A percentile compares a stretch with the other conserved stretches of the same genome.
Evolutionary conservation across 2,329 filamentous ascomycete genomes (phyloP).

Genomic region (Pseudogymnoascus sp.): DNA sequence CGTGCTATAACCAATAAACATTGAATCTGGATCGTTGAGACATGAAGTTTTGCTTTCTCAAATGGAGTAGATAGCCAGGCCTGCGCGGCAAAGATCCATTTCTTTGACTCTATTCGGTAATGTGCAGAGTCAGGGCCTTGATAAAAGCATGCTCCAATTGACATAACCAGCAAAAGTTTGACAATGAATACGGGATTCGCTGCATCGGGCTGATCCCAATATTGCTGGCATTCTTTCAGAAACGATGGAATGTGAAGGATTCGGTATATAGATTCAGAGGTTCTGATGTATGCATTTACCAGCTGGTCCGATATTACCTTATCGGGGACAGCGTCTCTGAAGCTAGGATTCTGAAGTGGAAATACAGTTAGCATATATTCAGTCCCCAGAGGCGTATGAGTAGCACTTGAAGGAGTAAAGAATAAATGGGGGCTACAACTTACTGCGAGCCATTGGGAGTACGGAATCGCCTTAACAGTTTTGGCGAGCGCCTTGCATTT

Average conservation of each 20-base stretch:
- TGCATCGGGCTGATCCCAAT: slow-evolving; percentile 31
- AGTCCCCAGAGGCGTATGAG: background rate
- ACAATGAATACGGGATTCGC: slow-evolving; percentile 16
- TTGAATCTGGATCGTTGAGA: slow-evolving; percentile 44
- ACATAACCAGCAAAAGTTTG: slow-evolving; percentile 23
- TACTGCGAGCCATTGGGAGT: slow-evolving; percentile 12
- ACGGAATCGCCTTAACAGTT: slow-evolving; percentile 17
- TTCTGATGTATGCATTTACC: slow-evolving; percentile 35
- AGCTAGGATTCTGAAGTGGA: slow-evolving; percentile 13
- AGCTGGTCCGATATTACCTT: slow-evolving; percentile 29
- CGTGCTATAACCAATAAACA: slow-evolving; percentile 45
- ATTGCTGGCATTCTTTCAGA: slow-evolving; percentile 34
- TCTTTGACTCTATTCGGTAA: slow-evolving; percentile 15
- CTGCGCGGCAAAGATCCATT: slow-evolving; percentile 22
- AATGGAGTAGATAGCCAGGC: slow-evolving; percentile 29
- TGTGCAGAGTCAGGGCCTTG: slow-evolving; percentile 14
- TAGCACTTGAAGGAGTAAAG: background rate
- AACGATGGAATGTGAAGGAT: slow-evolving; percentile 42
- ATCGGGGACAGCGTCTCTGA: slow-evolving; percentile 18
- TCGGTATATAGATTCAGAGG: slow-evolving; percentile 36
- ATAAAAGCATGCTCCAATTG: slow-evolving; percentile 20
- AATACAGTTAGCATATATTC: background rate
- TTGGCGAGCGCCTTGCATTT: slow-evolving; percentile 20
- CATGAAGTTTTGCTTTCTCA: slow-evolving; percentile 42
- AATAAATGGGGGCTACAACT: background rate